Conservation (phyloP, 2,329 filamentous ascomycete genomes). For the Juglanconis oblonga region DNA sequence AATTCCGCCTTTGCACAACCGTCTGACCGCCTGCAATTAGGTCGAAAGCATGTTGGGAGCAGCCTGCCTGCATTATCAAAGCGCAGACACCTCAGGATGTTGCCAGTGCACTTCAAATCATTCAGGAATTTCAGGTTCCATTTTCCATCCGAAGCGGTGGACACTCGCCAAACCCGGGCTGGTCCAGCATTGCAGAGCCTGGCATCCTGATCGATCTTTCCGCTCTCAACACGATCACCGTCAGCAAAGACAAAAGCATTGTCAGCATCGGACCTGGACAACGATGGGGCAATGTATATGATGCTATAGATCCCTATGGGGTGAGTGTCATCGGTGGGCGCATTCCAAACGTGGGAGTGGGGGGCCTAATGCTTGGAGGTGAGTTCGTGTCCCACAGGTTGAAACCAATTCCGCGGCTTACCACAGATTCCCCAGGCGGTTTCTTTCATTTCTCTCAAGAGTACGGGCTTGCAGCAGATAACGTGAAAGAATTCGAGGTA, state of each 20-base stretch:
- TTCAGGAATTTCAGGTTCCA: constrained; percentile 15
- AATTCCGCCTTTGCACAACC: neutral
- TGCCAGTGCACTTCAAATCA: constrained; percentile 20
- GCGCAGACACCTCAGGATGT: constrained; percentile 15
- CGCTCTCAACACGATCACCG: constrained; percentile 25
- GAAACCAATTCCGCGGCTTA: neutral
- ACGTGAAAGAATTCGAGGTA: constrained; percentile 1
- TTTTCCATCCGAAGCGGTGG: constrained; percentile 29
- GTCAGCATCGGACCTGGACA: constrained; percentile 29
- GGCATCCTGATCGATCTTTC: constrained; percentile 36
- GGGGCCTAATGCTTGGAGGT: constrained; percentile 28
- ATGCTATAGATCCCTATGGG: constrained; percentile 21
- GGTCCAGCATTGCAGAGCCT: constrained; percentile 23
- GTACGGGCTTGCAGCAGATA: constrained; percentile 2
- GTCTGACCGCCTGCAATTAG: neutral
- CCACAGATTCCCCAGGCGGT: neutral
- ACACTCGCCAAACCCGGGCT: constrained; percentile 27
- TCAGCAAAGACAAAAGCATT: constrained; percentile 26
- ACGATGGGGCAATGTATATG: constrained; percentile 29
- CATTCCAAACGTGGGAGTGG: constrained; percentile 27
- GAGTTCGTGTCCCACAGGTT: constrained; percentile 5
- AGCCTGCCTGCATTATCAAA: constrained; percentile 25
- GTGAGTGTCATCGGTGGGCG: constrained; percentile 26
- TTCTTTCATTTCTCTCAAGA: neutral
- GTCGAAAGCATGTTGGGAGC: neutral